Evolutionary conservation across 2,329 filamentous ascomycete genomes (phyloP), one percentile per base, ranked within the genome.

Genomic region (Penicillium sp.): DNA sequence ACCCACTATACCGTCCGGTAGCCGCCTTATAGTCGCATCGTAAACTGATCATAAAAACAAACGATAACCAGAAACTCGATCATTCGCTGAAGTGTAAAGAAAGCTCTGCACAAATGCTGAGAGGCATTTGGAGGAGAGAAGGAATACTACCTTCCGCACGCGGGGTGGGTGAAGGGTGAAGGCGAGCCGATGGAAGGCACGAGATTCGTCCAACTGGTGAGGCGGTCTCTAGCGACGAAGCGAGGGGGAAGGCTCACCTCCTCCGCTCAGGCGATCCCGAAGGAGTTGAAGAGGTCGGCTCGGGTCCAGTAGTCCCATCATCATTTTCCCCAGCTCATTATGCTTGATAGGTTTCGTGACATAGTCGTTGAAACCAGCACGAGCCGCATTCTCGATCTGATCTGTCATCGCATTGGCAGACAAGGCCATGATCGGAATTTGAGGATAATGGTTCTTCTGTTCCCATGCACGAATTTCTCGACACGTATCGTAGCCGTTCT

Each of bases 401-500:
- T 81, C 79, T 19, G 76, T 79, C 79, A 81, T 81, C 37, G 79
- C 79, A 65, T 81, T 81, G 19, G 79, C 79, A 10, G 79, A 81
- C 49, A 81, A 69, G 44, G 79, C 79, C 78, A 81, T 81, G 60
- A 81, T 81, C 11, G 79, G 79, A 52, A 79, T 76, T 59, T 78
- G 77, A 35, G 75, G 76, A 59, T 79, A 79, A 58, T 78, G 75
- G 54, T 80, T 79, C 54, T 72, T 74, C 52, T 72, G 65, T 61
- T 81, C 79, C 79, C 79, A 81, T 33, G 62, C 66, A 50, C 79
- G 77, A 62, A 81, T 78, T 35, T 81, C 79, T 50, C 70, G 73
- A 60, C 78, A 80, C 2, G 78, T 80, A 47, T 81, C 77, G 58
- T 81, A 81, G 36, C 79, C 79, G 52, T 81, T 80, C 65, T 81